These are phyloP conservation scores for Quercus berberidifolia DNA, from an alignment of 306 rosid genomes.

Conservation along the genomic window DNA sequence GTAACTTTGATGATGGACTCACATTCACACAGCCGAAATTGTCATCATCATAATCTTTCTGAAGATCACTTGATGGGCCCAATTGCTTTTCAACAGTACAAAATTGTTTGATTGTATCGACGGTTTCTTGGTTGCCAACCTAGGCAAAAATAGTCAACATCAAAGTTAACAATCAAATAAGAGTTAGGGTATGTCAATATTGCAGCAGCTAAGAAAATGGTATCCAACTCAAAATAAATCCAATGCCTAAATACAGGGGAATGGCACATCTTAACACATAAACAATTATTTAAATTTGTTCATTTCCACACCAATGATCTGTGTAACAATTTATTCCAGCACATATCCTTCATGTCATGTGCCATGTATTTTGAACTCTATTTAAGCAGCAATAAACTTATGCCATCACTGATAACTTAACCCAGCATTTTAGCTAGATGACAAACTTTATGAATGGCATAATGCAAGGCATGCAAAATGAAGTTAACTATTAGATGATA, in stretches of 20 bases:
- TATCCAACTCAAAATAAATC: background rate
- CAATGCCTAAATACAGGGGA: background rate
- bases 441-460: background rate
- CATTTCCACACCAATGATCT: background rate
- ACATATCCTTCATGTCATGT: background rate
- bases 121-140: conserved; percentile 62
- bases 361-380: background rate
- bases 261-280: background rate
- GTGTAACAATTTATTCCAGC: background rate
- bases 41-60: conserved; percentile 15
- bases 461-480: background rate
- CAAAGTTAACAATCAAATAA: conserved; percentile 4
- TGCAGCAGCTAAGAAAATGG: background rate
- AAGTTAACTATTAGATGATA: background rate
- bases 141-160: conserved; percentile 12
- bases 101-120: conserved; percentile 36
- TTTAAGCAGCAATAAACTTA: background rate
- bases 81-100: conserved; percentile 27
- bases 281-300: background rate
- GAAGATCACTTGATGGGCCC: conserved; percentile 22
- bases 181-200: background rate
- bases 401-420: background rate
- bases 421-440: background rate
- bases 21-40: conserved; percentile 28
- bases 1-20: conserved; percentile 50